phyloP scores from a whole-genome alignment of 2,329 filamentous ascomycete species.

The Fusarium humuli region DNA sequence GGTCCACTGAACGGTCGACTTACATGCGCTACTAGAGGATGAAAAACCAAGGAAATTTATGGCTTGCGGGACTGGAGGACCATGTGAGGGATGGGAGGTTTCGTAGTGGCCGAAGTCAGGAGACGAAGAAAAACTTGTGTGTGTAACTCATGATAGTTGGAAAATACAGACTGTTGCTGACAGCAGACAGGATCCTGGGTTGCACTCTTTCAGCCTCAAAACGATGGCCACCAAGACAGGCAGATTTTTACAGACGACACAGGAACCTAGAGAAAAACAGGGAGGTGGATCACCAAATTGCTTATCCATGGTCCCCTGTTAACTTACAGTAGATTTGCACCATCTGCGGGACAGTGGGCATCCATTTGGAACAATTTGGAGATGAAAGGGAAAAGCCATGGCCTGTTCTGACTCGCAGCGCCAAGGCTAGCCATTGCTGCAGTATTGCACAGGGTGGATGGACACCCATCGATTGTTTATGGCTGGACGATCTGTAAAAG shows the following conservation, averaged over 20 bases:
- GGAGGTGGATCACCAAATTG: constrained; percentile 42
- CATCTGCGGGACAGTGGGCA: constrained; percentile 22
- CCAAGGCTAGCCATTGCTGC: not conserved
- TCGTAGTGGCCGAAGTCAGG: constrained; percentile 17
- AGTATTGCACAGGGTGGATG: constrained; percentile 8
- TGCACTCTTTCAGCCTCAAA: not conserved
- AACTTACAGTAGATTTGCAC: constrained; percentile 16
- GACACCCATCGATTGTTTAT: not conserved
- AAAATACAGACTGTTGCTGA: not conserved
- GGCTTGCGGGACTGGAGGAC: constrained; percentile 31
- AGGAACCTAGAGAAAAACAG: constrained; percentile 3
- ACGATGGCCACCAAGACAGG: not conserved
- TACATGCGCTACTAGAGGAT: constrained; percentile 33
- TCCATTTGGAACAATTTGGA: constrained; percentile 2
- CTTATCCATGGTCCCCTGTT: constrained; percentile 21
- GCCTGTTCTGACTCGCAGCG: constrained; percentile 34
- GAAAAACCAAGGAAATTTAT: constrained; percentile 42
- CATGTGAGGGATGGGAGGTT: constrained; percentile 25
- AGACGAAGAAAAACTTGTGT: not conserved
- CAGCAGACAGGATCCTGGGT: not conserved
- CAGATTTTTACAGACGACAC: constrained; percentile 5
- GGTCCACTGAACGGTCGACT: constrained; percentile 39
- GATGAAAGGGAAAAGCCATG: constrained; percentile 19
- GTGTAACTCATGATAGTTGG: not conserved
- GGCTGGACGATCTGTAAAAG: not conserved